A percentile compares a stretch with the other conserved stretches of the same genome.
phyloP scores from a whole-genome alignment of 306 rosid genomes.

The Myrica gale region DNA sequence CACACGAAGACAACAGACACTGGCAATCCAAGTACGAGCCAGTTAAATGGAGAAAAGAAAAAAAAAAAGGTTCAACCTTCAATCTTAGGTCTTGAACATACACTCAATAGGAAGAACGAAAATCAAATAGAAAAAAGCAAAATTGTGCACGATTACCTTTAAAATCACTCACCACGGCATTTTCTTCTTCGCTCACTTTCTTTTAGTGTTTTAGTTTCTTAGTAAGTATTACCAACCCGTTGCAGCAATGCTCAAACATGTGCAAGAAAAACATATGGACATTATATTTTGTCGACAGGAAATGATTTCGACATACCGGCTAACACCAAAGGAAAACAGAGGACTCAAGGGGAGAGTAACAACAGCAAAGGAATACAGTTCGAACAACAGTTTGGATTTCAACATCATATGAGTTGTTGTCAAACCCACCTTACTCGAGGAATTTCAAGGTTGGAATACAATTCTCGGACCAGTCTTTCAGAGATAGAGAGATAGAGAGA shows the following conservation, averaged over 20 bases:
- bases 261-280: background rate
- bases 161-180: conserved; percentile 22
- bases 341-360: background rate
- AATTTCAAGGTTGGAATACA: conserved; percentile 34
- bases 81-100: conserved; percentile 22
- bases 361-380: conserved; percentile 7
- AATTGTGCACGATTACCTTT: background rate
- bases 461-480: conserved; percentile 26
- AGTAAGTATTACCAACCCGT: background rate
- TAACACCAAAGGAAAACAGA: background rate
- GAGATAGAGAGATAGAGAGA: conserved; percentile 6
- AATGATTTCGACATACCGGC: conserved; percentile 8
- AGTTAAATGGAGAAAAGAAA: conserved; percentile 1
- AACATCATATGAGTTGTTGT: conserved; percentile 24
- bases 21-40: conserved; percentile 23
- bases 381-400: background rate
- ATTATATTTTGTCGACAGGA: conserved; percentile 8
- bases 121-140: conserved; percentile 18
- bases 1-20: background rate
- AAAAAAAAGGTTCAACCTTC: conserved; percentile 14
- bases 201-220: background rate
- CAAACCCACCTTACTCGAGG: conserved; percentile 44
- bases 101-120: conserved; percentile 28
- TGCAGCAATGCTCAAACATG: conserved; percentile 19
- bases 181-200: background rate